Evolutionary conservation across 768 basidiomycete genomes (phyloP).

Genomic region (Rubroboletus pulcherrimus): DNA sequence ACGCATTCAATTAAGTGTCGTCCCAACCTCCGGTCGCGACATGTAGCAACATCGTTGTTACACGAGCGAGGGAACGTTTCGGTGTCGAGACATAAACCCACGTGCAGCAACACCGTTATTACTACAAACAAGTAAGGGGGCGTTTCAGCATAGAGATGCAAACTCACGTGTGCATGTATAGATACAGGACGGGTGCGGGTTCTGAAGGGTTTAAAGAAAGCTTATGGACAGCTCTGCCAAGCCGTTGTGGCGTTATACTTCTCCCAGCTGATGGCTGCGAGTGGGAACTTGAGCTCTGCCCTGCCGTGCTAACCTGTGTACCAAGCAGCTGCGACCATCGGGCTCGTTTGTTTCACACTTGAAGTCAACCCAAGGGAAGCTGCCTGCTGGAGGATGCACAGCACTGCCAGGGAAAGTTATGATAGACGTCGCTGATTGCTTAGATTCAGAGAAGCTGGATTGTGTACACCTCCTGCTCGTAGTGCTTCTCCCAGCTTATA

Average conservation of each 20-base stretch:
- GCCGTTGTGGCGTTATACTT: conserved; percentile 40
- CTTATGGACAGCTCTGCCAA: conserved; percentile 15
- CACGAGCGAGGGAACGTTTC: background rate
- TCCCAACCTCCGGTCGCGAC: background rate
- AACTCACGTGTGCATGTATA: conserved; percentile 31
- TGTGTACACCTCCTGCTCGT: background rate
- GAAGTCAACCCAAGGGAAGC: background rate
- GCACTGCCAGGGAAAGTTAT: background rate
- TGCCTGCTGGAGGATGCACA: background rate
- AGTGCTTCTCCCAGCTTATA: background rate
- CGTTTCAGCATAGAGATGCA: background rate
- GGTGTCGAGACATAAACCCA: conserved; percentile 8
- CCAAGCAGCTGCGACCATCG: conserved; percentile 49
- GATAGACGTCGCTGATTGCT: background rate
- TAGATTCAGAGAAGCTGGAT: background rate
- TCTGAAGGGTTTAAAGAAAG: conserved; percentile 8
- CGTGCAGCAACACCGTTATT: conserved; percentile 9
- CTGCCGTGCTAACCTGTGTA: conserved; percentile 60
- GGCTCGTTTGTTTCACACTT: conserved; percentile 31
- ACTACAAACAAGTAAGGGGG: background rate
- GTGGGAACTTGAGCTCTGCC: conserved; percentile 38
- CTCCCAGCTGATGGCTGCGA: conserved; percentile 56
- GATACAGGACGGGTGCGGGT: conserved; percentile 42
- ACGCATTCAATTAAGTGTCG: background rate
- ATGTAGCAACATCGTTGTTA: conserved; percentile 48